Conservation (phyloP, 2,329 filamentous ascomycete genomes). For the Emergomyces orientalis region DNA sequence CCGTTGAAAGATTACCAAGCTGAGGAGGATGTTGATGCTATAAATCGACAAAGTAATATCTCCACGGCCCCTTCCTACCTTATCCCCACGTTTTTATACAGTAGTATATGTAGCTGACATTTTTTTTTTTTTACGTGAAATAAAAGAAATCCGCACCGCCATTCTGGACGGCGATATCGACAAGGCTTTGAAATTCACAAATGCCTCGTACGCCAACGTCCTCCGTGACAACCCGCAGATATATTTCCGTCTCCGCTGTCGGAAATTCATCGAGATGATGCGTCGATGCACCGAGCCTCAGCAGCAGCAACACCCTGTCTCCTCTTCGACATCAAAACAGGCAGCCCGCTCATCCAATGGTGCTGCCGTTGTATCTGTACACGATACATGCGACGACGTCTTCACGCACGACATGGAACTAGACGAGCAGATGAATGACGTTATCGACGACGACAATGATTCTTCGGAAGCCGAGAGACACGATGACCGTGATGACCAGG, state of each 20-base stretch:
- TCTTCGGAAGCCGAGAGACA: conserved; percentile 45
- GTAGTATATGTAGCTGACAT: background rate
- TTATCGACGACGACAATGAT: conserved; percentile 35
- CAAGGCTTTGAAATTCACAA: conserved; percentile 71
- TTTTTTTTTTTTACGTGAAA: conserved; percentile 8
- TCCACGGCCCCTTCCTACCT: background rate
- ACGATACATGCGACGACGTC: conserved; percentile 38
- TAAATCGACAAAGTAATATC: conserved; percentile 68
- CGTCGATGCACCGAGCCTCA: conserved; percentile 59
- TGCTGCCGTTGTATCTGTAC: conserved; percentile 15
- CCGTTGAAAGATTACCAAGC: conserved; percentile 54
- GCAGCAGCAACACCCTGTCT: conserved; percentile 20
- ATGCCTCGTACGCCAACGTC: conserved; percentile 68
- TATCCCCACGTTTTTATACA: background rate
- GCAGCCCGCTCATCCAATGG: conserved; percentile 30
- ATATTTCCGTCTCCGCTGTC: conserved; percentile 76
- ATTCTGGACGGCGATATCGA: conserved; percentile 92
- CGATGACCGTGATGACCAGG: conserved; percentile 38
- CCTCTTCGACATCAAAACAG: conserved; percentile 31
- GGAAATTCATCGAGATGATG: conserved; percentile 95
- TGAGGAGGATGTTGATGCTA: conserved; percentile 75
- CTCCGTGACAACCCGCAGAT: conserved; percentile 72
- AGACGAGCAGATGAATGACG: conserved; percentile 40
- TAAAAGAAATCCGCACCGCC: conserved; percentile 67
- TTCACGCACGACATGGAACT: conserved; percentile 50